A percentile compares a stretch with the other conserved stretches of the same genome.
Evolutionary conservation across 345 rosid species (phyloP).

Genomic region (Dimocarpus longan): DNA sequence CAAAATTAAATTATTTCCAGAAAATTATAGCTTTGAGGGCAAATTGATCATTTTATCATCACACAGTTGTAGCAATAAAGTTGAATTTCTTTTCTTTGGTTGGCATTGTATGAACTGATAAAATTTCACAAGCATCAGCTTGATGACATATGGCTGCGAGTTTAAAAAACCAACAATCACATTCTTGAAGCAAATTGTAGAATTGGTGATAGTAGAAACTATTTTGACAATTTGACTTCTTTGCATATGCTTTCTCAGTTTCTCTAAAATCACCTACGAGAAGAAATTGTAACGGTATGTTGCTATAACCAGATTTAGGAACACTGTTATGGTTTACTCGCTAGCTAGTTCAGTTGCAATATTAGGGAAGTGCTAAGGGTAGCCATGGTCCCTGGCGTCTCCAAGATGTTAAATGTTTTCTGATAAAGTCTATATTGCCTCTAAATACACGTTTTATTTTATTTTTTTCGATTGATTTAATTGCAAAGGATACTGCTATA

Average conservation of each 20-base stretch:
- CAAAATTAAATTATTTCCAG: not conserved
- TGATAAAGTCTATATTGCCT: not conserved
- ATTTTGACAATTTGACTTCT: not conserved
- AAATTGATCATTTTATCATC: not conserved
- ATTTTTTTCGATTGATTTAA: not conserved
- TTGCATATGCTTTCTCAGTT: not conserved
- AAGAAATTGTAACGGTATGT: not conserved
- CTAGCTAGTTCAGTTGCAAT: too few relatives aligned
- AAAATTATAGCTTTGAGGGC: not conserved
- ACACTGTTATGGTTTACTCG: too few relatives aligned
- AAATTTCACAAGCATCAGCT: not conserved
- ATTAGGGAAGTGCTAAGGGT: too few relatives aligned
- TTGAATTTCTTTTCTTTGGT: not conserved
- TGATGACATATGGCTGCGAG: not conserved
- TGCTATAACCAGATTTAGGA: not conserved
- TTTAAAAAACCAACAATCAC: not conserved
- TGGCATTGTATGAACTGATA: not conserved
- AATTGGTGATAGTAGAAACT: not conserved
- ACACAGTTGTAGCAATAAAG: not conserved
- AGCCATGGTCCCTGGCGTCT: not conserved
- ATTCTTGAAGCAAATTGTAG: not conserved
- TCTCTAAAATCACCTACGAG: not conserved
- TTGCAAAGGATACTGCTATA: not conserved
- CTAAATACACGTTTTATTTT: not conserved
- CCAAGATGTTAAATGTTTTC: not conserved